Base-by-base conservation (phyloP, 371 early-diverging fungal genomes). In the Mucor plumbeus region DNA sequence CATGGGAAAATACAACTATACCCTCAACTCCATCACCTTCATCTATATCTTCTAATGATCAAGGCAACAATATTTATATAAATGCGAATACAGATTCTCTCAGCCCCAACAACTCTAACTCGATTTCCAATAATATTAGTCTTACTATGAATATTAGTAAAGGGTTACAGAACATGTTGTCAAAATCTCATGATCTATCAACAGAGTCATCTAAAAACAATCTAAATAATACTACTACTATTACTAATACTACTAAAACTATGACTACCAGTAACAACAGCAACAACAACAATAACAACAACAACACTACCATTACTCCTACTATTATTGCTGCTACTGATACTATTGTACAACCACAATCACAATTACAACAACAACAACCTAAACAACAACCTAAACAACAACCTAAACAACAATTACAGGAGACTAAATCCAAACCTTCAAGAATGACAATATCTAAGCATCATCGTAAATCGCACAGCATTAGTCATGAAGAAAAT, bases 401-500 rank as follows among this genome's bases (percentile, higher is more conserved):
- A 14, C 48, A 48, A 7, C 21, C 48, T 19, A 48, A 48, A 17
- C 48, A 44, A 15, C 17, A 48, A 21, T 8, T 21, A 10, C 15
- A 48, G 17, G 48, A 15, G 33, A 8, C 48, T 9, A 48, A 48
- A 48, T 6, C 63, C 10, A 63, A 56, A 31, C 0, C 15, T 14
- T 6, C 65, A 4, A 58, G 56, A 17, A 47, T 41, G 44, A 48
- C 59, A 10, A n/a, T 65, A 33, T 19, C 57, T 3, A 63, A 63
- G n/a, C 63, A 63, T 9, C 68, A 72, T 56, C 68, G 57, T 17
- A 62, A 69, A 50, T 66, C 73, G 13, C 34, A 54, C 7, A 41
- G 64, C 19, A 65, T 54, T 14, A 7, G 15, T 31, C 61, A 65
- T 11, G 83, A 82, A 61, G 83, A 83, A 55, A 80, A 73, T 53